A percentile compares a stretch with the other conserved stretches of the same genome.
Conservation (phyloP, 306 rosid genomes). For the Cicer yamashitae region DNA sequence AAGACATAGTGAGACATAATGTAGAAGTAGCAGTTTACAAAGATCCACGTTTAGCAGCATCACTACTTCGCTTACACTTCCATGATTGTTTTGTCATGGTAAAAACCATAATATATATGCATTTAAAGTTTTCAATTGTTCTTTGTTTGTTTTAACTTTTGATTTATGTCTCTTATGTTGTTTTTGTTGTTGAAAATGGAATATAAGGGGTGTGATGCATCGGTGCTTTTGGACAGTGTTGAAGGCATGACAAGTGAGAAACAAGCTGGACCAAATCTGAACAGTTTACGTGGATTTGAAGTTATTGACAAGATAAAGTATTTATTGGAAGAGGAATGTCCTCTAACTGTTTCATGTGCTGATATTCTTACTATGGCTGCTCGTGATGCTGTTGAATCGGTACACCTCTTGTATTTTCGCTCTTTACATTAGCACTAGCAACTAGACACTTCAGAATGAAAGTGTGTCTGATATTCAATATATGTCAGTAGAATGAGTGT, state of each 20-base stretch:
- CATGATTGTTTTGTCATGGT: slow-evolving; percentile 96
- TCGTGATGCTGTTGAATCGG: slow-evolving; percentile 78
- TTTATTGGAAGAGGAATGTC: slow-evolving; percentile 76
- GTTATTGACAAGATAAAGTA: slow-evolving; percentile 75
- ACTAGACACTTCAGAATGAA: no score
- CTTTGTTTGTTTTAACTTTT: not conserved
- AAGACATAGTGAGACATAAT: slow-evolving; percentile 69
- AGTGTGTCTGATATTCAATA: no score
- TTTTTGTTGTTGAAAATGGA: slow-evolving; percentile 27
- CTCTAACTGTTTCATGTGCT: slow-evolving; percentile 81
- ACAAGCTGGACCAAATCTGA: slow-evolving; percentile 71
- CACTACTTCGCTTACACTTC: slow-evolving; percentile 88
- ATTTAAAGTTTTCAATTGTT: not conserved
- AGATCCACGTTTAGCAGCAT: slow-evolving; percentile 89
- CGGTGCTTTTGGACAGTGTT: slow-evolving; percentile 73
- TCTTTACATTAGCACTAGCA: not conserved
- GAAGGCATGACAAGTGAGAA: slow-evolving; percentile 80
- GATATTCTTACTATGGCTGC: slow-evolving; percentile 85
- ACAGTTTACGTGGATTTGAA: slow-evolving; percentile 76
- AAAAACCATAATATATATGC: slow-evolving; percentile 21
- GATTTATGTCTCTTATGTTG: not conserved
- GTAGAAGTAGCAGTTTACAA: slow-evolving; percentile 61
- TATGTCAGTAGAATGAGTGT: no score
- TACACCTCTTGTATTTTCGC: slow-evolving; percentile 33
- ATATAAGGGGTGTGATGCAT: slow-evolving; percentile 90